Evolutionary conservation across 208 protist species (phyloP).

Genomic region (Tritrichomonas musculus): DNA sequence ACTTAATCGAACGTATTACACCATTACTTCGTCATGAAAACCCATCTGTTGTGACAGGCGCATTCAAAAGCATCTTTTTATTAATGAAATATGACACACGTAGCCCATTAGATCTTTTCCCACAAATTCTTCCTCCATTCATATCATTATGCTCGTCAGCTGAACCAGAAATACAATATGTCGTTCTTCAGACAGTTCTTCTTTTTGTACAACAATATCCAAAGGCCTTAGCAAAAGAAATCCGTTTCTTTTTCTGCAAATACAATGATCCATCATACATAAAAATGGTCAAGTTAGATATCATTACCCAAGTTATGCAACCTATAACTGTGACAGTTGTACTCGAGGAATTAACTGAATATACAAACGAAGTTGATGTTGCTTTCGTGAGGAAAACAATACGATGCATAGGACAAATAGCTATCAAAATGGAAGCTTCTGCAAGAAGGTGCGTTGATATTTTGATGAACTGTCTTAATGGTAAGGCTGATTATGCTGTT

Average conservation of each 20-base stretch:
- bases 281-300: constrained; percentile 92
- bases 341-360: constrained; percentile 80
- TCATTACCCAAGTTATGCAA: constrained; percentile 77
- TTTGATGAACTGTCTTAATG: constrained; percentile 74
- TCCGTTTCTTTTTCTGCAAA: constrained; percentile 89
- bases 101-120: constrained; percentile 50
- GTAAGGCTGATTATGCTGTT: constrained; percentile 76
- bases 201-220: constrained; percentile 85
- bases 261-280: constrained; percentile 95
- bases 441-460: constrained; percentile 75
- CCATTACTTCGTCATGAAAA: constrained; percentile 91
- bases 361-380: constrained; percentile 86
- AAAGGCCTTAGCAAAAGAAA: neutral
- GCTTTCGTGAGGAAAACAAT: constrained; percentile 91
- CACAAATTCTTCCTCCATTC: constrained; percentile 74
- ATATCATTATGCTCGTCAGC: constrained; percentile 65
- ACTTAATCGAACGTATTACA: constrained; percentile 78
- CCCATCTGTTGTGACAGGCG: constrained; percentile 86
- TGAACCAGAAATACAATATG: constrained; percentile 92
- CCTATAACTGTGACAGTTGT: constrained; percentile 70
- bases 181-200: constrained; percentile 94
- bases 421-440: constrained; percentile 85
- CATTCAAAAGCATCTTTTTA: constrained; percentile 79
- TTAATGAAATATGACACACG: constrained; percentile 58
- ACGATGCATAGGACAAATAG: constrained; percentile 79